Base-by-base conservation (phyloP, 371 early-diverging fungal genomes). In the Mortierella polycephala region DNA sequence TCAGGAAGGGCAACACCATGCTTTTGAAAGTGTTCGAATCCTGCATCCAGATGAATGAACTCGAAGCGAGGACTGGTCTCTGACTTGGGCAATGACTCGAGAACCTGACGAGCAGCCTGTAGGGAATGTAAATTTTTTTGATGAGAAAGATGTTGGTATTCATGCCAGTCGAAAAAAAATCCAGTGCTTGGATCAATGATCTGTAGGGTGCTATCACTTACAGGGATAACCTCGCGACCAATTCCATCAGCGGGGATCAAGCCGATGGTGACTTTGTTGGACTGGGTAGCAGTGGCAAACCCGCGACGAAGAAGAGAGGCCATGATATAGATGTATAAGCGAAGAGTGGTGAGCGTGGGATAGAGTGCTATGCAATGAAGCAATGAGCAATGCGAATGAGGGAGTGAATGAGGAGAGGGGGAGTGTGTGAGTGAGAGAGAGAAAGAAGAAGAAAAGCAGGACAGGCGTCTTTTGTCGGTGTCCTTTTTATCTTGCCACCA, bases 201-300 rank as follows among this genome's bases (percentile, higher is more conserved):
- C 23, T 8, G 21, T 14, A 30, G 45, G 47, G 42, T 12, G 9
- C 20, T 20, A 40, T 18, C 56, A 59, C 75, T 64, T 81, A 89
- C 92, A 13, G 95, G 95, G 62, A 94, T 92, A 58, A 95, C 98
- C 87, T 97, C 97, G 67, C 88, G 85, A 65, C 97, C 97, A 64
- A 98, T 98, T 62, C 98, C 97, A 81, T 98, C 98, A 51, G 94
- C 97, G 37, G 96, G 96, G 74, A 97, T 94, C 67, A 98, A 84
- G 18, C 95, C 97, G 71, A 97, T 95, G 60, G 90, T 96, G 61
- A 93, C 83, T 37, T 86, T 77, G 68, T 87, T 87, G 57, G 85
- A 74, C 18, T 82, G 58, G 44, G 75, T 65, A 61, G 83, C 69
- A 64, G 86, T 76, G 52, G 86, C 75, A 52, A 90, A 83, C 39